These are phyloP conservation scores for Fraxinus dipetala DNA, from an alignment of 305 asterid genomes.

Conservation along the genomic window DNA sequence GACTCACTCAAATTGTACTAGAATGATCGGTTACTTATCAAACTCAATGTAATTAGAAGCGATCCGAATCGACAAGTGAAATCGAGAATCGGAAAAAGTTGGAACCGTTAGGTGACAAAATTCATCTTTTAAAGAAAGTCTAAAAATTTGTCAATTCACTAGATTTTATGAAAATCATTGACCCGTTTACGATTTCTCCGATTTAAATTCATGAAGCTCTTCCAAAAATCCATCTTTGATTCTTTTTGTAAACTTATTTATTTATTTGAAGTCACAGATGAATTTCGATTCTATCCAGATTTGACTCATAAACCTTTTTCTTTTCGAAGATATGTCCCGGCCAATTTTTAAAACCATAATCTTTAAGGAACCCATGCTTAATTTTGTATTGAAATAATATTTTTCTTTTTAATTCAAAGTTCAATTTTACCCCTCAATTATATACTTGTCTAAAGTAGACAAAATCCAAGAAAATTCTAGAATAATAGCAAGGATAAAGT, in stretches of 20 bases:
- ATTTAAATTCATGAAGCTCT: neutral
- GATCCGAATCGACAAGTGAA: neutral
- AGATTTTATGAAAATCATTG: no score
- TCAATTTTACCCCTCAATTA: neutral
- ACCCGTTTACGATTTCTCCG: neutral
- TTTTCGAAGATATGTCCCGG: neutral
- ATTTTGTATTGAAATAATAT: neutral
- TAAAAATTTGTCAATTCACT: no score
- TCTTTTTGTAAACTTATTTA: neutral
- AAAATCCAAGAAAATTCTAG: neutral
- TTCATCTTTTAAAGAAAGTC: neutral
- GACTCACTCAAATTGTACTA: neutral
- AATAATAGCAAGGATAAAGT: slow-evolving; percentile 27
- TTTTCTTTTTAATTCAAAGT: no score
- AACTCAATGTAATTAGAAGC: neutral
- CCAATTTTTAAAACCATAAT: neutral
- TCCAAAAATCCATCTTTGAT: neutral
- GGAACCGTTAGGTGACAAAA: neutral
- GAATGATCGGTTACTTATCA: neutral
- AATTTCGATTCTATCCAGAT: neutral
- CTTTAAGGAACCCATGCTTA: neutral
- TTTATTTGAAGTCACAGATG: neutral
- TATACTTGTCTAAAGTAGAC: neutral
- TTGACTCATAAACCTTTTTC: neutral
- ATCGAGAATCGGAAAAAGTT: no score